Base-by-base conservation (phyloP, 164 flowering plant genomes). In the Macadamia integrifolia region DNA sequence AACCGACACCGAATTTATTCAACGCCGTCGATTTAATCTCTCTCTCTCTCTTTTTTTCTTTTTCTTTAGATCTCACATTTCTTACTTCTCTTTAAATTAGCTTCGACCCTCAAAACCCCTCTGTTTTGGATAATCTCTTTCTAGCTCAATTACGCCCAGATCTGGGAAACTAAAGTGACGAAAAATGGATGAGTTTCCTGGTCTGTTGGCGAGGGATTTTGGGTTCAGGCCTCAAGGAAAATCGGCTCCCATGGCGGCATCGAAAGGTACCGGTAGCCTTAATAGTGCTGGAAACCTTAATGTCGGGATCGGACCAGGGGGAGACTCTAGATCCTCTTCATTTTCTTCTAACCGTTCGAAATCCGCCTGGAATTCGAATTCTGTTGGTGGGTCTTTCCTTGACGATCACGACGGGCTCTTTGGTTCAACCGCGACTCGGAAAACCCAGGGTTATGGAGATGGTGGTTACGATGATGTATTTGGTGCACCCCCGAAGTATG, bases 171-270 rank as follows among this genome's bases (percentile, higher is more conserved):
- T 17, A 53, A 17, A 53, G 1, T 11, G 18, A 53, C 57, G 40
- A 30, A 60, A 9, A 6, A 80, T 88, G 93, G 88, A 87, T 32
- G 93, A 90, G 17, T 84, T 88, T 64, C 81, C 81, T 0, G 87
- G 87, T 52, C 49, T 84, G 15, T 66, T 90, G 35, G 80, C 83
- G 53, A 64, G 81, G 46, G 91, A 86, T 66, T 86, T 81, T 65
- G 96, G 90, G 35, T 76, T 81, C 78, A 81, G 77, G 61, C 82
- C 87, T 15, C 87, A 80, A 64, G 89, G 93, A 8, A 90, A 87
- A 79, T 72, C 89, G 11, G 87, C 87, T 12, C 91, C 96, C 17
- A 90, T 88, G 96, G 76, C 85, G 1, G 73, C 90, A 18, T 73
- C 82, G 14, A 80, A 67, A 30, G 70, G 79, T 53, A 43, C 83